Conservation (phyloP, 2,329 filamentous ascomycete genomes). For the Pseudomassariella vexata region DNA sequence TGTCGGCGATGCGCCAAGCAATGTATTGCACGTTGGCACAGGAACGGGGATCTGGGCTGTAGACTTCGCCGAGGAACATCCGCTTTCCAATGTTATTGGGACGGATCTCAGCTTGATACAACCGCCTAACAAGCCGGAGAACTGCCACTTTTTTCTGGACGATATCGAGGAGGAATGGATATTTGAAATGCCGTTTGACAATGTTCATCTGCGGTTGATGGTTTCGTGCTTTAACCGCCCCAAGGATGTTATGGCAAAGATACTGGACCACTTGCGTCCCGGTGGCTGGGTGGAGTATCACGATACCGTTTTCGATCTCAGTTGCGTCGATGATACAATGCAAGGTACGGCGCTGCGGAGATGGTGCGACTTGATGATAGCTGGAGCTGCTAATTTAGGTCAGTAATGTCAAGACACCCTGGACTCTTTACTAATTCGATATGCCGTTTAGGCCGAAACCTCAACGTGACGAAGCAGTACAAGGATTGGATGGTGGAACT, state of each 20-base stretch:
- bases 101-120: slow-evolving; percentile 4
- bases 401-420: too few species aligned
- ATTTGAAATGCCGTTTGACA: not conserved
- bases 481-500: slow-evolving; percentile 1
- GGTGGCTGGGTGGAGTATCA: slow-evolving; percentile 8
- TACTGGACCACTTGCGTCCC: slow-evolving; percentile 6
- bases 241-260: slow-evolving; percentile 1
- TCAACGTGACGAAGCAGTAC: not conserved
- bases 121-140: not conserved
- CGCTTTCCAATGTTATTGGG: not conserved
- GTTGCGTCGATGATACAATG: not conserved
- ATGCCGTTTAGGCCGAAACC: not conserved
- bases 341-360: not conserved
- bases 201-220: slow-evolving; percentile 3
- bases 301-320: not conserved
- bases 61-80: slow-evolving; percentile 1
- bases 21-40: slow-evolving; percentile 1
- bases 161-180: slow-evolving; percentile 2
- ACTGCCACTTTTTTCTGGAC: not conserved
- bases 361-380: not conserved
- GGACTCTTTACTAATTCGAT: too few species aligned
- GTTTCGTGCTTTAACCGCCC: slow-evolving; percentile 4
- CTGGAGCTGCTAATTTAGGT: not conserved
- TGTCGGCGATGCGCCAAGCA: not conserved
- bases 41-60: slow-evolving; percentile 3